Base-by-base conservation (phyloP, 352 stramenopile species). In the Phytophthora boehmeriae region DNA sequence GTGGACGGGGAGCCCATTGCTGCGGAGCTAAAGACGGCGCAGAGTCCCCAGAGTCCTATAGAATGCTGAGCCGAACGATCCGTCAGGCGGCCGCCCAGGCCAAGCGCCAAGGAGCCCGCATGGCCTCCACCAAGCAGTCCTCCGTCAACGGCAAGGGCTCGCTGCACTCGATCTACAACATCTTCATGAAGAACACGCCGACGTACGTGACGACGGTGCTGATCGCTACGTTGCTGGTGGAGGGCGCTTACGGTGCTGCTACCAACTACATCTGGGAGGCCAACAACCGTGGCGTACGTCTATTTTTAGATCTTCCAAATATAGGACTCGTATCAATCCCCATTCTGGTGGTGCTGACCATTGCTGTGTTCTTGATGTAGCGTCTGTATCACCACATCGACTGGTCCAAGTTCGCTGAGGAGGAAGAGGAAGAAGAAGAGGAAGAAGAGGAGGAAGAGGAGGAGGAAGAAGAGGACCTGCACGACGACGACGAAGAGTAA, bases 371-470 rank as follows among this genome's bases (percentile, higher is more conserved):
- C 11, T 47, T 43, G 20, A 50, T 6, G 20, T 43, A 93, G 84
- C 81, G 86, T 49, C 69, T 95, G 77, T 95, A 93, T 72, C 83
- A 95, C 68, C 86, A 95, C 79, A 86, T 95, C 30, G 86, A 93
- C 78, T 95, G 86, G 86, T 81, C 73, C 32, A 76, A 93, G 67
- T 95, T 95, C 73, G 88, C 89, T 68, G 79, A 88, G 56, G 83
- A 92, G 50, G 86, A 95, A 1, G 86, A 95, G 39, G 86, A 93
- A 55, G 83, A 94, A 30, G 79, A 87, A 19, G 75, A 84, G 25
- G 76, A 89, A 16, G 75, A 90, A 39, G 78, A 84, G n/a, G 73
- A 89, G 50, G 76, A 80, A 44, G 54, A 71, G 27, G 64, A 63
- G 2, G 59, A 66, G 19, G 65, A 76, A 27, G 71, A 74, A 30